Evolutionary conservation across 768 basidiomycete genomes (phyloP), one percentile per base, ranked within the genome.

Genomic region (Pisolithus tinctorius): DNA sequence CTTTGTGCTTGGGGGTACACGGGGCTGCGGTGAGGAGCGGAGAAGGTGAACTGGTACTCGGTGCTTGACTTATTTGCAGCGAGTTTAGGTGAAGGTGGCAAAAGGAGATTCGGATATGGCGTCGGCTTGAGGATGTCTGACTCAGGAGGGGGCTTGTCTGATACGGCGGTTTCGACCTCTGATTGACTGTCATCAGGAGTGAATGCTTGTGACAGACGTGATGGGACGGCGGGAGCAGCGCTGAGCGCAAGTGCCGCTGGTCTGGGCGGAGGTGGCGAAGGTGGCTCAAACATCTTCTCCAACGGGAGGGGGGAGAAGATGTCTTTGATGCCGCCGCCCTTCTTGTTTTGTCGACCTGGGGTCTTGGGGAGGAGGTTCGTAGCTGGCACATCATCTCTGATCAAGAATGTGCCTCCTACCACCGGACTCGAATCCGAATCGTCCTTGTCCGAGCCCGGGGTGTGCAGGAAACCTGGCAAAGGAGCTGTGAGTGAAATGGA

Each of bases 261-360:
- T 60, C 53, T 58, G 42, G 59, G 57, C 16, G 66, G 60, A 5
- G 87, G 88, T 4, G 90, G 90, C 6, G 91, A 89, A 1, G 93
- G 93, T 7, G 93, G 93, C 55, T 94, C 88, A 58, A 95, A 96
- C 89, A 96, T 92, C 50, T 78, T 79, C 68, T 96, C 93, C 8
- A 96, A 74, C 25, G 86, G 84, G 49, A 93, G 65, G 0, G 92
- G 91, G 50, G 84, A 90, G 72, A 97, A 97, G 63, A 97, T 81
- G 67, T 88, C 83, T 68, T 87, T 91, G 43, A 83, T 77, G 37
- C 71, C 59, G 16, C 73, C 69, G n/a, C 73, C 70, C 53, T 81
- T 84, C 64, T 81, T 82, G 31, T 55, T 68, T 41, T 69, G 69
- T 40, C 72, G 71, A 23, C 80, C 83, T 8, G 86, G 85, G 9